A percentile compares a stretch with the other conserved stretches of the same genome.
Evolutionary conservation across 2,329 filamentous ascomycete genomes (phyloP).

Genomic region (Akanthomyces muscarius): DNA sequence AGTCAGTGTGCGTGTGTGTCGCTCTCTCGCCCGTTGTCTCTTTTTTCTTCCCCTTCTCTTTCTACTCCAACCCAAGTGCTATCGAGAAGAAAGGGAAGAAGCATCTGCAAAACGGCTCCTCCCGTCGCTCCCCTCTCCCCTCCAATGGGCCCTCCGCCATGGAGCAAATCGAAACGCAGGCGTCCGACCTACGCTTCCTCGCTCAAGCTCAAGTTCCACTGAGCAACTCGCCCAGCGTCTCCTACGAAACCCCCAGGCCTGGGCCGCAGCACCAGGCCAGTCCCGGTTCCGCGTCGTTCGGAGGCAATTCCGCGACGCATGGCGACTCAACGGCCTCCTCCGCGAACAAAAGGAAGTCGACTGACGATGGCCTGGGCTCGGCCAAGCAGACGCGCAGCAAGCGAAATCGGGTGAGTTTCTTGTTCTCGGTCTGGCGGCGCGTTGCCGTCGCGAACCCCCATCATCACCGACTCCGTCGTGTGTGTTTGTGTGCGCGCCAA

Average conservation of each 20-base stretch:
- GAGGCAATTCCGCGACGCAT: constrained; percentile 47
- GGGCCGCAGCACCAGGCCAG: constrained; percentile 29
- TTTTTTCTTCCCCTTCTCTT: not conserved
- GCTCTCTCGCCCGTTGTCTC: not conserved
- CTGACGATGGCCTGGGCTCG: constrained; percentile 36
- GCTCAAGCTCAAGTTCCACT: constrained; percentile 36
- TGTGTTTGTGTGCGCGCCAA: not conserved
- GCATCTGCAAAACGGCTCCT: not conserved
- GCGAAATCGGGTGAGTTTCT: constrained; percentile 50
- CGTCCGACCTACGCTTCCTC: constrained; percentile 51
- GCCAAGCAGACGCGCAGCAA: constrained; percentile 56
- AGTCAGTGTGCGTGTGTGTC: not conserved
- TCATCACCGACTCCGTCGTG: not conserved
- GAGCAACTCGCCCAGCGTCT: constrained; percentile 28
- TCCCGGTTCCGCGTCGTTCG: constrained; percentile 39
- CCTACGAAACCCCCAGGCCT: constrained; percentile 30
- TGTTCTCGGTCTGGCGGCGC: constrained; percentile 6
- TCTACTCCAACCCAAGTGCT: not conserved
- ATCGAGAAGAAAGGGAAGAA: not conserved
- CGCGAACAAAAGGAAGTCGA: constrained; percentile 35
- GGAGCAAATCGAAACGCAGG: constrained; percentile 53
- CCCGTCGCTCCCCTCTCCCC: not conserved
- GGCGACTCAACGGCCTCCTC: constrained; percentile 21
- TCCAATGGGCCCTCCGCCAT: constrained; percentile 29
- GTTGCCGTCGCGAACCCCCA: not conserved